phyloP scores from a whole-genome alignment of 1,284 basidiomycete species.

The Lignosus rhinocerotis region DNA sequence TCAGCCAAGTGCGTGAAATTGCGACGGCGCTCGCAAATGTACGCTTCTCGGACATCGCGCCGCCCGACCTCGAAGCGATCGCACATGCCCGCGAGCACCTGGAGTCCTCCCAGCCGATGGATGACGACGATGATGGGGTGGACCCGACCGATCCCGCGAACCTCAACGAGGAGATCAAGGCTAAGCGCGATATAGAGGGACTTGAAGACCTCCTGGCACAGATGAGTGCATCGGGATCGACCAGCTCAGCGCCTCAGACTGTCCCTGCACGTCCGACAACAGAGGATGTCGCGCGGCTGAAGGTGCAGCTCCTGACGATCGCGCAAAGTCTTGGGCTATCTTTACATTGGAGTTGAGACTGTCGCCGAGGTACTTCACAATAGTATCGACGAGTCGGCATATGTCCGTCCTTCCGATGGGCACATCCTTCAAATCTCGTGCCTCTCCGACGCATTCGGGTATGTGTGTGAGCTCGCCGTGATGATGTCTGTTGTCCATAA shows the following conservation, averaged over 20 bases:
- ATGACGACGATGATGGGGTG: slow-evolving; percentile 24
- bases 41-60: slow-evolving; percentile 65
- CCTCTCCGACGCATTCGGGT: neutral
- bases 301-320: slow-evolving; percentile 41
- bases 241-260: slow-evolving; percentile 10
- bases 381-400: neutral
- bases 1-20: slow-evolving; percentile 51
- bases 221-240: slow-evolving; percentile 37
- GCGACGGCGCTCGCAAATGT: slow-evolving; percentile 53
- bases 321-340: slow-evolving; percentile 33
- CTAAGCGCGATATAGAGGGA: slow-evolving; percentile 50
- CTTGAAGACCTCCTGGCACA: slow-evolving; percentile 56
- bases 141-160: slow-evolving; percentile 24
- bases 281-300: slow-evolving; percentile 45
- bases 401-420: neutral
- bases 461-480: neutral
- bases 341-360: slow-evolving; percentile 29
- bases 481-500: neutral
- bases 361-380: neutral
- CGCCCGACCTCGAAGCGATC: slow-evolving; percentile 71
- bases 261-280: slow-evolving; percentile 39
- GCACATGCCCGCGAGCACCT: slow-evolving; percentile 69
- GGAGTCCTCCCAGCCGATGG: slow-evolving; percentile 29
- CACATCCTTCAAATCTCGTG: neutral
- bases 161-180: slow-evolving; percentile 42